phyloP scores from a whole-genome alignment of 495 filamentous ascomycete genomes.

The Podospora anserina region DNA sequence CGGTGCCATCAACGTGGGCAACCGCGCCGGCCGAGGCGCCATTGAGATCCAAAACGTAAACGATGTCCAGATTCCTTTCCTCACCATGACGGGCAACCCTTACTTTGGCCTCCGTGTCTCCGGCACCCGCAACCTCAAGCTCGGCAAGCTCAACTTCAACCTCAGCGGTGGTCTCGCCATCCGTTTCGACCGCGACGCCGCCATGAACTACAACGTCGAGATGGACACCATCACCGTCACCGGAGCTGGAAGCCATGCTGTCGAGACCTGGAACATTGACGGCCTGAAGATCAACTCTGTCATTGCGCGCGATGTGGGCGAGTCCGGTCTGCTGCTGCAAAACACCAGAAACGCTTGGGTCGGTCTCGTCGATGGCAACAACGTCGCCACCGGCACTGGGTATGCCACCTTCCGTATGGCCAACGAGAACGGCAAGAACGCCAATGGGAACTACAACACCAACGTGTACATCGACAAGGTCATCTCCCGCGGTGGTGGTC shows the following conservation, averaged over 20 bases:
- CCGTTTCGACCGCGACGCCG: slow-evolving; percentile 45
- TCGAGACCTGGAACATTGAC: slow-evolving; percentile 50
- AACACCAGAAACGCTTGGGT: slow-evolving; percentile 42
- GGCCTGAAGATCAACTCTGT: slow-evolving; percentile 41
- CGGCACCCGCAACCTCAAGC: slow-evolving; percentile 36
- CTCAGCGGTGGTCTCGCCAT: slow-evolving; percentile 46
- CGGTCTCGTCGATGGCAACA: slow-evolving; percentile 45
- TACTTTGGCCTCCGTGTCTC: slow-evolving; percentile 48
- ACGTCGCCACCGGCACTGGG: slow-evolving; percentile 42
- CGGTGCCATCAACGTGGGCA: slow-evolving; percentile 46
- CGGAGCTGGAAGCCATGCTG: slow-evolving; percentile 43
- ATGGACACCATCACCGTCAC: slow-evolving; percentile 45
- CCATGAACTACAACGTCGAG: slow-evolving; percentile 42
- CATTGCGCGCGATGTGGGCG: slow-evolving; percentile 43
- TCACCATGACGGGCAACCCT: slow-evolving; percentile 46
- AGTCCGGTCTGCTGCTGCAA: slow-evolving; percentile 45
- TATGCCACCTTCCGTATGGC: slow-evolving; percentile 48
- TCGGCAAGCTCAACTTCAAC: slow-evolving; percentile 45
- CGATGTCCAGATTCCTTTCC: slow-evolving; percentile 43
- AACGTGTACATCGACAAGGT: slow-evolving; percentile 46
- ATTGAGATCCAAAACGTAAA: slow-evolving; percentile 40
- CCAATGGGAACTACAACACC: slow-evolving; percentile 39
- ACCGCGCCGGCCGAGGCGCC: slow-evolving; percentile 39
- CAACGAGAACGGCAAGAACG: slow-evolving; percentile 43
- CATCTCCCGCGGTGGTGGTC: slow-evolving; percentile 44